Percentiles rank a stretch among this genome's conserved stretches.
Conservation (phyloP, 495 filamentous ascomycete species). For the Aspergillus homomorphus region DNA sequence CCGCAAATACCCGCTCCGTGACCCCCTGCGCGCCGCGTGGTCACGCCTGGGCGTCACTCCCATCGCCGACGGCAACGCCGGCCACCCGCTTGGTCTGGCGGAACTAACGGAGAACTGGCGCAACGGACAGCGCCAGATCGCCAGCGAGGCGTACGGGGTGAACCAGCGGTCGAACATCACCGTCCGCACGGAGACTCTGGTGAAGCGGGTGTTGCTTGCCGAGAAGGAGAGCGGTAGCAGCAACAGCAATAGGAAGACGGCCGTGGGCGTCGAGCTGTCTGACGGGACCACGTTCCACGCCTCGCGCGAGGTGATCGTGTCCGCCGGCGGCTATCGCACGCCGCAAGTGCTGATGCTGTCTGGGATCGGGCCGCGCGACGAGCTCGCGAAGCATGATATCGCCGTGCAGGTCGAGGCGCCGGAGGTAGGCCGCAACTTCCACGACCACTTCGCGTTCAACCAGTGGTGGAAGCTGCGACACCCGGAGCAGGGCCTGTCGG, state of each 20-base stretch:
- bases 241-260: conserved; percentile 13
- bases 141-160: conserved; percentile 28
- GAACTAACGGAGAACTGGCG: conserved; percentile 30
- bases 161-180: conserved; percentile 8
- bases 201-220: conserved; percentile 18
- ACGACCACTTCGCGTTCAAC: conserved; percentile 9
- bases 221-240: conserved; percentile 13
- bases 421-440: conserved; percentile 9
- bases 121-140: conserved; percentile 31
- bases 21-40: conserved; percentile 22
- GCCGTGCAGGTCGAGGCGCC: background rate
- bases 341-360: conserved; percentile 13
- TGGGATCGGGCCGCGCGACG: conserved; percentile 1
- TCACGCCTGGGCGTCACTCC: conserved; percentile 22
- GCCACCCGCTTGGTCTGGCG: conserved; percentile 26
- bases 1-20: conserved; percentile 38
- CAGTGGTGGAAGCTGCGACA: conserved; percentile 6
- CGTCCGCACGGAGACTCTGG: conserved; percentile 24
- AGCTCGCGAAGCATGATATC: conserved; percentile 7
- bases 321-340: conserved; percentile 24
- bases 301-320: conserved; percentile 29
- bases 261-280: conserved; percentile 24
- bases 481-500: background rate
- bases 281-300: conserved; percentile 24
- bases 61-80: conserved; percentile 26